These are phyloP conservation scores for Bathelium albidoporum DNA, from an alignment of 495 filamentous ascomycete species.

Conservation along the genomic window DNA sequence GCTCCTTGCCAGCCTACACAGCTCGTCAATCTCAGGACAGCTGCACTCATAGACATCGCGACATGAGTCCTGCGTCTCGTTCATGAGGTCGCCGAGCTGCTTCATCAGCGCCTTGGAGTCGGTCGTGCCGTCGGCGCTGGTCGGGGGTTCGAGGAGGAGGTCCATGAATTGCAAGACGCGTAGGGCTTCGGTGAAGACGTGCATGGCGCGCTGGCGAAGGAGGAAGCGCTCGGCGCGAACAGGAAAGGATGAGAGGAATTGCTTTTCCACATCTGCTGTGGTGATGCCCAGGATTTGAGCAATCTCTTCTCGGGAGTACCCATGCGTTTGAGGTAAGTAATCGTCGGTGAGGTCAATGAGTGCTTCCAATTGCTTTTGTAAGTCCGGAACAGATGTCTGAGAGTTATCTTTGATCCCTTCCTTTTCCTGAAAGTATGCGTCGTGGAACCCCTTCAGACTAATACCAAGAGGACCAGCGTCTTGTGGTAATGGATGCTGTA, in stretches of 20 bases:
- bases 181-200: constrained; percentile 83
- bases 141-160: constrained; percentile 42
- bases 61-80: constrained; percentile 80
- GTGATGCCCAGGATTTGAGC: constrained; percentile 58
- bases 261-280: constrained; percentile 57
- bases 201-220: constrained; percentile 72
- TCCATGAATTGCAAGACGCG: constrained; percentile 75
- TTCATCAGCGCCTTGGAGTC: constrained; percentile 52
- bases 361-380: constrained; percentile 57
- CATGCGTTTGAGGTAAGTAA: constrained; percentile 59
- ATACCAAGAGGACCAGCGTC: constrained; percentile 78
- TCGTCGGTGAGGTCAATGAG: constrained; percentile 54
- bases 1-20: constrained; percentile 66
- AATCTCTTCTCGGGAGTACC: constrained; percentile 84
- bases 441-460: constrained; percentile 77
- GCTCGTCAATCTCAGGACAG: constrained; percentile 76
- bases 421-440: constrained; percentile 60
- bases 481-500: constrained; percentile 51
- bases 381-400: constrained; percentile 26
- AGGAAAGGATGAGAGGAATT: constrained; percentile 74
- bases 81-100: constrained; percentile 73
- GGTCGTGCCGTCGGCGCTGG: constrained; percentile 31
- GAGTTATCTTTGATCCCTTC: constrained; percentile 39
- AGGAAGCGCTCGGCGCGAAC: constrained; percentile 82
- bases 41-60: constrained; percentile 79